phyloP scores from a whole-genome alignment of 441 rosid genomes.

The Hura crepitans region DNA sequence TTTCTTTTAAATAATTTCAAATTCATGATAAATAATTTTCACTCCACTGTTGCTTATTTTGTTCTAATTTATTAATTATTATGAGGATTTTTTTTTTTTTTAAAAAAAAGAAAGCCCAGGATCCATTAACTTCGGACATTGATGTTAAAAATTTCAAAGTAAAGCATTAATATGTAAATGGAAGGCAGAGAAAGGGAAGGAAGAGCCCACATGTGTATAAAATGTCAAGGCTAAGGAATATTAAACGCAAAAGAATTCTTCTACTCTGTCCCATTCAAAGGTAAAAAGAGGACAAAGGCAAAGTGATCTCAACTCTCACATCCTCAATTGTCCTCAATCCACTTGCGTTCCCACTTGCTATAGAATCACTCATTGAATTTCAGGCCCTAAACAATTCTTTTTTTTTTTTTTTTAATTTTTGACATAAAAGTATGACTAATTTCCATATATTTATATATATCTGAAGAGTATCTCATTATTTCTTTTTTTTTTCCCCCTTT shows the following conservation, averaged over 20 bases:
- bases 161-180: no score
- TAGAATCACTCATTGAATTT: neutral
- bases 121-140: no score
- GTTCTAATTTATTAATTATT: no score
- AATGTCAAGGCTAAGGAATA: neutral
- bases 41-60: no score
- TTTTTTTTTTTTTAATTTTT: neutral
- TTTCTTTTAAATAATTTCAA: no score
- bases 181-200: neutral
- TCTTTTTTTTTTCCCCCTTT: neutral
- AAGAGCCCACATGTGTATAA: slow-evolving; percentile 11
- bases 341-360: slow-evolving; percentile 10
- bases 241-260: neutral
- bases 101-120: no score
- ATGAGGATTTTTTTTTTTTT: no score
- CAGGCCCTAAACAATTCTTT: neutral
- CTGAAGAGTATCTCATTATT: neutral
- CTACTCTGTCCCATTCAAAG: slow-evolving; percentile 1
- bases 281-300: neutral
- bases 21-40: no score
- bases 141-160: no score
- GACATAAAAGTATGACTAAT: neutral
- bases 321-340: slow-evolving; percentile 8
- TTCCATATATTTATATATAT: neutral
- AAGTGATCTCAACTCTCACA: neutral